These are phyloP conservation scores for Dalbergia cultrata DNA, from an alignment of 306 rosid species.

Conservation along the genomic window DNA sequence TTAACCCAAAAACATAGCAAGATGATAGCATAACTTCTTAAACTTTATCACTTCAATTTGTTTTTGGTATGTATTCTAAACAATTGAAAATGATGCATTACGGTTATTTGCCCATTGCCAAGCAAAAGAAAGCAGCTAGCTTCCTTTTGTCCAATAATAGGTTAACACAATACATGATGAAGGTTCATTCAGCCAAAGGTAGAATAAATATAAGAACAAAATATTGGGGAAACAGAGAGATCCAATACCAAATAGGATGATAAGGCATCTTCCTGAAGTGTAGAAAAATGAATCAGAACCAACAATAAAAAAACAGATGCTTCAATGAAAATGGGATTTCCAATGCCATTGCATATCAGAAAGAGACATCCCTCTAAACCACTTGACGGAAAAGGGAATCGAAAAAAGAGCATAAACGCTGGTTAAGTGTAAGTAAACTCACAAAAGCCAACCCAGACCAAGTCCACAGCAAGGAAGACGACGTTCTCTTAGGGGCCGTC, in stretches of 20 bases:
- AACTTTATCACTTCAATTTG: neutral
- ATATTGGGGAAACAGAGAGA: too few relatives aligned
- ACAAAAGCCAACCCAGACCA: conserved; percentile 87
- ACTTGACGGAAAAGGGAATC: too few relatives aligned
- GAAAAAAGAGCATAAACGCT: neutral
- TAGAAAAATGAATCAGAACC: too few relatives aligned
- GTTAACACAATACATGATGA: neutral
- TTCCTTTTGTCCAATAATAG: conserved; percentile 16
- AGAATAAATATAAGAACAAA: neutral
- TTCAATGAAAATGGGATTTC: too few relatives aligned
- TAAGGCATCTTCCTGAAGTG: too few relatives aligned
- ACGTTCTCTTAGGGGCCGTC: conserved; percentile 60
- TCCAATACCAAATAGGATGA: too few relatives aligned
- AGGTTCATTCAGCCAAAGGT: neutral
- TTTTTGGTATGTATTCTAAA: neutral
- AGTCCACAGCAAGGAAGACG: conserved; percentile 83
- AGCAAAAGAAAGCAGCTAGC: neutral
- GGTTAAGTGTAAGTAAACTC: conserved; percentile 46
- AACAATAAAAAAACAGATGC: too few relatives aligned
- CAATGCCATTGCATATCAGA: too few relatives aligned
- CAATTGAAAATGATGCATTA: neutral
- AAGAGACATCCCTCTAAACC: too few relatives aligned
- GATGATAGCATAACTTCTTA: neutral
- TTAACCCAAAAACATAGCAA: neutral
- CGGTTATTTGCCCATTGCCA: neutral